These are phyloP conservation scores for Cucurbita pepo DNA, from an alignment of 306 rosid genomes.

Conservation along the genomic window DNA sequence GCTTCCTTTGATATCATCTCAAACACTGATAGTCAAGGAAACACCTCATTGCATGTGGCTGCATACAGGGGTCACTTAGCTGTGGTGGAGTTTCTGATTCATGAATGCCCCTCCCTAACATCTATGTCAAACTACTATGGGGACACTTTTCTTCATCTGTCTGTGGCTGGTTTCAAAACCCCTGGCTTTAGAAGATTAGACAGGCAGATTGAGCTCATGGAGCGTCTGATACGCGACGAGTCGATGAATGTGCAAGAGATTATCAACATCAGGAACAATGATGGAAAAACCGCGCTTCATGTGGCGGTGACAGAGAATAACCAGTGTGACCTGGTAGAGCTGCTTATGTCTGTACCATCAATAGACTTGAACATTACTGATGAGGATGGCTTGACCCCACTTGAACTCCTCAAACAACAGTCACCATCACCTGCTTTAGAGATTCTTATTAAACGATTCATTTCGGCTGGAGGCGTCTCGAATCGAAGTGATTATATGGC, in stretches of 20 bases:
- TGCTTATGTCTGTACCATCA: slow-evolving; percentile 47
- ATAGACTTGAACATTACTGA: slow-evolving; percentile 52
- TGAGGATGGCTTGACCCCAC: slow-evolving; percentile 56
- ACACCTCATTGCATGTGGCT: slow-evolving; percentile 69
- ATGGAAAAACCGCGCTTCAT: slow-evolving; percentile 84
- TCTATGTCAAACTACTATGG: slow-evolving; percentile 45
- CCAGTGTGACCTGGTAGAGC: slow-evolving; percentile 46
- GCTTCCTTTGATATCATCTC: slow-evolving; percentile 39
- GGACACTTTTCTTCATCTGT: slow-evolving; percentile 78
- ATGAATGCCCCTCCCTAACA: slow-evolving; percentile 33
- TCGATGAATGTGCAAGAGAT: slow-evolving; percentile 25
- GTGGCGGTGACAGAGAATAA: slow-evolving; percentile 43
- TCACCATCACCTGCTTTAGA: slow-evolving; percentile 49
- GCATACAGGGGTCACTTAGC: slow-evolving; percentile 54
- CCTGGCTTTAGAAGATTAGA: slow-evolving; percentile 73
- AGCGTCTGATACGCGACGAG: slow-evolving; percentile 23
- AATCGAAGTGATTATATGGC: slow-evolving; percentile 22
- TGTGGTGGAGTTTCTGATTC: slow-evolving; percentile 44
- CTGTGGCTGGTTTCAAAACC: slow-evolving; percentile 73
- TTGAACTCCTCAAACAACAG: slow-evolving; percentile 56
- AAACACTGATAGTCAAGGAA: slow-evolving; percentile 54
- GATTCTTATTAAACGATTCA: slow-evolving; percentile 49
- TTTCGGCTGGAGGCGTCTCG: slow-evolving; percentile 58
- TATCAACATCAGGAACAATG: slow-evolving; percentile 50
- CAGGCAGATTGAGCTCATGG: slow-evolving; percentile 57